Base-by-base conservation (phyloP, 2,329 filamentous ascomycete genomes). In the Clarireedia monteithiana region DNA sequence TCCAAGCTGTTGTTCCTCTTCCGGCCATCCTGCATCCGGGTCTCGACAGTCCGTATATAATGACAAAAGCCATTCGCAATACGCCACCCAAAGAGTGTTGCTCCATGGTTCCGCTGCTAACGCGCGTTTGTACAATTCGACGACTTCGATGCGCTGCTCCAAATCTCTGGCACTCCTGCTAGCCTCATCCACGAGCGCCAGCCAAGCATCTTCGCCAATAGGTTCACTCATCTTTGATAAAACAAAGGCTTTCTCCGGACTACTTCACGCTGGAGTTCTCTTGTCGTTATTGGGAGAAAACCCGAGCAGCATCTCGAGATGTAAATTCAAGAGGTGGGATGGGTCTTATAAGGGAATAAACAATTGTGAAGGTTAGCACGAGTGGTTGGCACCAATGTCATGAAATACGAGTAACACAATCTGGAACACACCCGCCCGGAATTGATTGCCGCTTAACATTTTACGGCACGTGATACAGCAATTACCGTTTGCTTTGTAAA, bases 31-130 rank as follows among this genome's bases (percentile, higher is more conserved):
- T 20, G 77, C 73, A 54, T 80, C 76, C 53, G 72, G 71, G 57
- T 77, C 78, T 68, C 85, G 81, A 64, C 81, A 83, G 62, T 82
- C 81, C 51, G 77, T 77, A 69, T 88, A 85, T 10, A 91, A 81
- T 20, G 81, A 80, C 77, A 85, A 85, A 60, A 91, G 83, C 71
- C 86, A 92, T 64, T 91, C 84, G 70, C 85, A 89, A 67, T 91
- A 92, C 27, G 83, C 79, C 58, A 84, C 78, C 89, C 89, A 94
- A 42, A 92, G 74, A 60, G 81, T 83, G 58, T 86, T 75, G 64
- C 88, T 91, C 62, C 80, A 84, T 10, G 86, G 85, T 70, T 92
- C 88, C 52, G 88, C 84, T 57, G 74, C 73, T 23, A 86, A 80
- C 56, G 88, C 88, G 62, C 79, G 80, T 63, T 86, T 83, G 72